A percentile compares a stretch with the other conserved stretches of the same genome.
phyloP scores from a whole-genome alignment of 192 early-diverging fungal species.

The Chytriomyces confervae region DNA sequence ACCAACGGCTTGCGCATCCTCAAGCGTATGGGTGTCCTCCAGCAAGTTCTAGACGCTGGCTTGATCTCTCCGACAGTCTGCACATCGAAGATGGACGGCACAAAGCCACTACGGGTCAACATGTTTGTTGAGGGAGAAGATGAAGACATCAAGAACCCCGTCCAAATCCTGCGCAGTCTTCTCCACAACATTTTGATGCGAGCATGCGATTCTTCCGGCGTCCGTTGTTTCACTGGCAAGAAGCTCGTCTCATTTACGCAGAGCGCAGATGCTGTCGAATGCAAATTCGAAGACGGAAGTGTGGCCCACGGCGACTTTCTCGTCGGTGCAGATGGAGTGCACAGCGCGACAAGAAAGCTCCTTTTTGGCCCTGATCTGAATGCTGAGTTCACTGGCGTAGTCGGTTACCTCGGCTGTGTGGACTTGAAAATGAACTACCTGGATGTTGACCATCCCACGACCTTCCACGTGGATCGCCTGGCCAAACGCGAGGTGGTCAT shows the following conservation, averaged over 20 bases:
- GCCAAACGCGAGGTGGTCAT: background rate
- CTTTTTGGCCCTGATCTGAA: slow-evolving; percentile 39
- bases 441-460: background rate
- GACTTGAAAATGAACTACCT: background rate
- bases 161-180: slow-evolving; percentile 11
- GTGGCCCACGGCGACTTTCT: slow-evolving; percentile 10
- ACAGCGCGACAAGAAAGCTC: slow-evolving; percentile 11
- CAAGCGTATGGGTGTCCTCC: slow-evolving; percentile 21
- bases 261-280: background rate
- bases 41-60: background rate
- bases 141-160: background rate
- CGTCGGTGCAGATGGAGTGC: slow-evolving; percentile 31
- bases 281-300: slow-evolving; percentile 11
- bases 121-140: background rate
- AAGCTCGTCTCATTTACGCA: slow-evolving; percentile 2
- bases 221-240: background rate
- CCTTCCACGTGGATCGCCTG: slow-evolving; percentile 12
- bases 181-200: slow-evolving; percentile 1
- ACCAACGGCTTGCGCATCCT: slow-evolving; percentile 30
- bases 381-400: slow-evolving; percentile 18
- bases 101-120: background rate
- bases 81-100: too few relatives aligned
- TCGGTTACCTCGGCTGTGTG: slow-evolving; percentile 8
- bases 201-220: background rate
- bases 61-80: background rate